Percentiles rank a stretch among this genome's conserved stretches.
phyloP scores from a whole-genome alignment of 768 basidiomycete species.

The Mrakia gelida region DNA sequence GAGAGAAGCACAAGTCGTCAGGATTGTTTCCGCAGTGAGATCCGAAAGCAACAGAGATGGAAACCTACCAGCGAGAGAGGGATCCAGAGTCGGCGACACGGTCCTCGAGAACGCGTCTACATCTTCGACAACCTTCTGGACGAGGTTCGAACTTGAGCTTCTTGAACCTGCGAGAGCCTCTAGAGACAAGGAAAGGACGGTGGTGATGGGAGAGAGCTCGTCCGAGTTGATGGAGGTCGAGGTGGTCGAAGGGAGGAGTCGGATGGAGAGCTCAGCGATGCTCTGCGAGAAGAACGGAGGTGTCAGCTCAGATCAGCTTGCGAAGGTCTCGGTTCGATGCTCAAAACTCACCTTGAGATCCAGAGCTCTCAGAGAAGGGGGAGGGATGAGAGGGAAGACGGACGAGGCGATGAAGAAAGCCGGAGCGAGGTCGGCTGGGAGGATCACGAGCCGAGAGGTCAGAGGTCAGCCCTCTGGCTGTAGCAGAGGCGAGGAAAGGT shows the following conservation, averaged over 20 bases:
- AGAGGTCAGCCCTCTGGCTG: background rate
- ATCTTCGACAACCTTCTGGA: background rate
- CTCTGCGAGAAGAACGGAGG: background rate
- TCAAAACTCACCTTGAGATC: constrained; percentile 32
- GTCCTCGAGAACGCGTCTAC: background rate
- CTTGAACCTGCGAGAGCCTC: background rate
- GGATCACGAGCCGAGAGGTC: constrained; percentile 1
- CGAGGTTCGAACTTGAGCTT: background rate
- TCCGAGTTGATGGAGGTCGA: background rate
- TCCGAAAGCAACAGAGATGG: too few relatives aligned
- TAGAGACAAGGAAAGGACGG: background rate
- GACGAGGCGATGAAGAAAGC: constrained; percentile 11
- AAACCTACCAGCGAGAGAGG: background rate
- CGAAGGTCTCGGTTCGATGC: too few relatives aligned
- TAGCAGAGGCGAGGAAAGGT: background rate
- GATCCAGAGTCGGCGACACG: background rate
- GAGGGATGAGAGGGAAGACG: constrained; percentile 35
- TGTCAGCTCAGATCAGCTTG: background rate
- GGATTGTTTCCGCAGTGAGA: too few relatives aligned
- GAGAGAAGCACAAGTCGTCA: too few relatives aligned
- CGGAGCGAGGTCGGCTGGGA: background rate
- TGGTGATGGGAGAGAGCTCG: background rate
- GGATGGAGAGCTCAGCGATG: background rate
- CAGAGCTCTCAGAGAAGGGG: constrained; percentile 37
- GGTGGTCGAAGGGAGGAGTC: background rate